Conservation (phyloP, 2,329 filamentous ascomycete species). For the Didymella lethalis region DNA sequence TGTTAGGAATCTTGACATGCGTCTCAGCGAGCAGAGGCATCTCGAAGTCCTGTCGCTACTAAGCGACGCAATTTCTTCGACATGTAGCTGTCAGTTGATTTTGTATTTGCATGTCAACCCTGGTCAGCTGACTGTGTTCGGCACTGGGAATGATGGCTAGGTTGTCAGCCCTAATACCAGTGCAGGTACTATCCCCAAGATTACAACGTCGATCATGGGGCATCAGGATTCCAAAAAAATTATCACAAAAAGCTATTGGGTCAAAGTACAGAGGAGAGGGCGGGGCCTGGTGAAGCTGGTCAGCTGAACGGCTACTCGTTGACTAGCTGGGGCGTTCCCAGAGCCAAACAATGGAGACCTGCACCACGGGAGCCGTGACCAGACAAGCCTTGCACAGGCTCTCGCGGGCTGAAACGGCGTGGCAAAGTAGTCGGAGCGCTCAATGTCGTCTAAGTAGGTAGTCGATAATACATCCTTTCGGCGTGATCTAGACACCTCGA, state of each 20-base stretch:
- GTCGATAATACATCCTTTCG: no score
- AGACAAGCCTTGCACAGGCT: no score
- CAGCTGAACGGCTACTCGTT: background rate
- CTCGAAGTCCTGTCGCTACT: background rate
- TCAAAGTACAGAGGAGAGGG: background rate
- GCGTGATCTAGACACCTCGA: no score
- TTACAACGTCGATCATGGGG: background rate
- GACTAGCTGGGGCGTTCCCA: background rate
- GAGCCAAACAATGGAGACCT: background rate
- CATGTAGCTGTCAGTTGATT: background rate
- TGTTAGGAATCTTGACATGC: background rate
- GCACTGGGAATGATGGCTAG: background rate
- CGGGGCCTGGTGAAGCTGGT: background rate
- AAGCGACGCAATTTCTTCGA: background rate
- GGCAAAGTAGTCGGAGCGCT: no score
- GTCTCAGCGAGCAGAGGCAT: background rate
- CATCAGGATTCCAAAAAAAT: background rate
- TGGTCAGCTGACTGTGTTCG: background rate
- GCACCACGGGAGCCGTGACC: background rate
- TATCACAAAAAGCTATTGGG: background rate
- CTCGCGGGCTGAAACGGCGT: no score
- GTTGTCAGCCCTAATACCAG: background rate
- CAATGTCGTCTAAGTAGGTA: no score
- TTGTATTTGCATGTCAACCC: background rate
- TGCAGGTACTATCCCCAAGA: background rate